Percentiles rank a stretch among this genome's conserved stretches.
phyloP scores from a whole-genome alignment of 148 eudicot species.

The Heliamphora exappendiculata region DNA sequence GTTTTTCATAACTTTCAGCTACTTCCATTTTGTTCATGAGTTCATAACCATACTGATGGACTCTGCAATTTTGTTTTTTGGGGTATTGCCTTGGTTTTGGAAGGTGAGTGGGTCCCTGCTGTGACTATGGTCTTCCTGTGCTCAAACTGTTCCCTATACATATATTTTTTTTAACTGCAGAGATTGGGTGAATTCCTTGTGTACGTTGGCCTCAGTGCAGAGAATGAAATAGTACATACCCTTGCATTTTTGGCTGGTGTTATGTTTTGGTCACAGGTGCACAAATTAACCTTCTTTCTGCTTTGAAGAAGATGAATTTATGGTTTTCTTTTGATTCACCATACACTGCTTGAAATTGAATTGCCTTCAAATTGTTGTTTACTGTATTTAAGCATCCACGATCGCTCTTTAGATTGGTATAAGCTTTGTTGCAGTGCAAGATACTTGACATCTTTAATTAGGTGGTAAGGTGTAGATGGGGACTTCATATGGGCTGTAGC shows the following conservation, averaged over 20 bases:
- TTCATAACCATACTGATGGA: conserved; percentile 81
- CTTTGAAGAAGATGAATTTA: not conserved
- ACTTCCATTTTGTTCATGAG: conserved; percentile 89
- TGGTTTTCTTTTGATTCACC: not conserved
- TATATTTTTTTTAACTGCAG: conserved; percentile 31
- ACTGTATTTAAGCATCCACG: not conserved
- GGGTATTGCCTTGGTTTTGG: conserved; percentile 92
- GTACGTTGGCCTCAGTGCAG: conserved; percentile 55
- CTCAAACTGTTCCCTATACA: not conserved
- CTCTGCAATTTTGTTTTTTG: conserved; percentile 69
- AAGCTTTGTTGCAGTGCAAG: not conserved
- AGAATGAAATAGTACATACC: conserved; percentile 88
- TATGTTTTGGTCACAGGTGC: conserved; percentile 98
- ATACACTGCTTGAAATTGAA: not conserved
- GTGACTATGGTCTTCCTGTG: conserved; percentile 1
- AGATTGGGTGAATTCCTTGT: conserved; percentile 58
- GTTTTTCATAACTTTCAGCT: conserved; percentile 37
- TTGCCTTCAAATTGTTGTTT: not conserved
- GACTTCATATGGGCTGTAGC: not conserved
- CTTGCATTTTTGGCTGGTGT: conserved; percentile 90
- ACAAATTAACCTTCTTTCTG: not conserved
- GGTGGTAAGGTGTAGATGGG: not conserved
- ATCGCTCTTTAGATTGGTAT: not conserved
- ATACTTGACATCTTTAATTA: not conserved
- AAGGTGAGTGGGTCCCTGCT: conserved; percentile 41